A percentile compares a stretch with the other conserved stretches of the same genome.
Evolutionary conservation across 805 yeast genomes (phyloP).

Genomic region (Ogataea philodendri): DNA sequence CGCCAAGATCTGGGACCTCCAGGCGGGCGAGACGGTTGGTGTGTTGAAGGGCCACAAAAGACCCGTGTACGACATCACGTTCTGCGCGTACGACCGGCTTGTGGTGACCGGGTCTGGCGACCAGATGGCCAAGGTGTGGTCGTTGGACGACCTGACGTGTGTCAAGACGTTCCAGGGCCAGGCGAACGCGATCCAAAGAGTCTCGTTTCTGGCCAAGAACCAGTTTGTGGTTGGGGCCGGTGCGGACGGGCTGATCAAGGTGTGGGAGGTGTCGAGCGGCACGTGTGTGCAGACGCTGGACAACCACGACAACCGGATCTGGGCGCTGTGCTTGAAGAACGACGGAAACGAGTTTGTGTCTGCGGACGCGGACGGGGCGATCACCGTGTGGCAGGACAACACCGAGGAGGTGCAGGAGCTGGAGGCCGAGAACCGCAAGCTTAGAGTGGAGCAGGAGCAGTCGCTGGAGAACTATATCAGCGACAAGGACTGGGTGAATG

Average conservation of each 20-base stretch:
- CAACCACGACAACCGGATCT: slow-evolving; percentile 88
- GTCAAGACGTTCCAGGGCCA: slow-evolving; percentile 89
- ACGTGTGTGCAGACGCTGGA: slow-evolving; percentile 85
- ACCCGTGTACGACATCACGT: slow-evolving; percentile 89
- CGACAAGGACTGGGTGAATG: slow-evolving; percentile 80
- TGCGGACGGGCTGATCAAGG: slow-evolving; percentile 90
- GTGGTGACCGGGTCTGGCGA: slow-evolving; percentile 90
- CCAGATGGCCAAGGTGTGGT: slow-evolving; percentile 88
- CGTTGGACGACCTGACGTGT: slow-evolving; percentile 72
- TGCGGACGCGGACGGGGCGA: slow-evolving; percentile 94
- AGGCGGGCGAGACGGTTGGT: slow-evolving; percentile 84
- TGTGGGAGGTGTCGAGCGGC: slow-evolving; percentile 78
- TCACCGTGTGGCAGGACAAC: slow-evolving; percentile 85
- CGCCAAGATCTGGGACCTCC: slow-evolving; percentile 84
- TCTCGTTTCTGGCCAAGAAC: slow-evolving; percentile 62
- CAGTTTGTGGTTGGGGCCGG: slow-evolving; percentile 76
- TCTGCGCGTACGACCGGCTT: slow-evolving; percentile 75
- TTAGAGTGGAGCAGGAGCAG: slow-evolving; percentile 83
- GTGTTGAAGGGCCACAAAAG: slow-evolving; percentile 87
- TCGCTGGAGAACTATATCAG: slow-evolving; percentile 71
- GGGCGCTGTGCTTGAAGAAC: slow-evolving; percentile 74
- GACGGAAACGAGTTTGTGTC: slow-evolving; percentile 71
- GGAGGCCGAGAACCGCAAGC: slow-evolving; percentile 53
- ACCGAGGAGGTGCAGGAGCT: slow-evolving; percentile 66
- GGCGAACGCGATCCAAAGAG: slow-evolving; percentile 86